phyloP scores from a whole-genome alignment of 1,284 basidiomycete genomes.

The Hemileia vastatrix region DNA sequence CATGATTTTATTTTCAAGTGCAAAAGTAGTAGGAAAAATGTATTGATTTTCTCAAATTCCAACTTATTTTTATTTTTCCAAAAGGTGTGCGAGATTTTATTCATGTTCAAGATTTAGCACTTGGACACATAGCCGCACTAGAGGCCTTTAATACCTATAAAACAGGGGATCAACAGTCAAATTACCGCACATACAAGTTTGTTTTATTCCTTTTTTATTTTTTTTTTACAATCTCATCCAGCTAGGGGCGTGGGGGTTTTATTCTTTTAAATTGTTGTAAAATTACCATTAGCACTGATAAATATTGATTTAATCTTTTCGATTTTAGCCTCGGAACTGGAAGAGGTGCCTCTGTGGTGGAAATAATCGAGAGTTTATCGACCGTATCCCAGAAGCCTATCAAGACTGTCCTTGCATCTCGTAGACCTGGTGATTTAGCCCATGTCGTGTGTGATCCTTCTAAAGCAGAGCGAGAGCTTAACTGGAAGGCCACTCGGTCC shows the following conservation, averaged over 20 bases:
- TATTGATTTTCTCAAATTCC: background rate
- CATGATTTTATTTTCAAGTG: too few relatives aligned
- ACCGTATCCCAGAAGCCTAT: constrained; percentile 23
- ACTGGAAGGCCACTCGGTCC: constrained; percentile 23
- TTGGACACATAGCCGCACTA: constrained; percentile 32
- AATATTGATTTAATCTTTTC: background rate
- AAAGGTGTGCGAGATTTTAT: constrained; percentile 28
- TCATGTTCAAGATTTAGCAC: constrained; percentile 30
- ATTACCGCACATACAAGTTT: constrained; percentile 18
- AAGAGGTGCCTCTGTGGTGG: constrained; percentile 26
- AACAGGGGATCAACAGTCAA: background rate
- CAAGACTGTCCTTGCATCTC: constrained; percentile 23
- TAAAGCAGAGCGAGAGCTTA: constrained; percentile 26
- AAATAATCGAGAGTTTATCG: constrained; percentile 24
- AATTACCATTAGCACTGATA: background rate
- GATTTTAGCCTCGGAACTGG: constrained; percentile 24
- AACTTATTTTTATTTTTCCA: background rate
- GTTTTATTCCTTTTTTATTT: background rate
- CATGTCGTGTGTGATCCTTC: constrained; percentile 24
- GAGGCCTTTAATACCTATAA: background rate
- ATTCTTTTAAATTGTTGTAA: background rate
- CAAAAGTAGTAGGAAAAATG: too few relatives aligned
- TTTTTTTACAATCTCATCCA: background rate
- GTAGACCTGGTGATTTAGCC: constrained; percentile 26
- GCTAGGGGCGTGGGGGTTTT: background rate